These are phyloP conservation scores for Coniochaeta sp. DNA, from an alignment of 2,329 filamentous ascomycete genomes.

Conservation along the genomic window DNA sequence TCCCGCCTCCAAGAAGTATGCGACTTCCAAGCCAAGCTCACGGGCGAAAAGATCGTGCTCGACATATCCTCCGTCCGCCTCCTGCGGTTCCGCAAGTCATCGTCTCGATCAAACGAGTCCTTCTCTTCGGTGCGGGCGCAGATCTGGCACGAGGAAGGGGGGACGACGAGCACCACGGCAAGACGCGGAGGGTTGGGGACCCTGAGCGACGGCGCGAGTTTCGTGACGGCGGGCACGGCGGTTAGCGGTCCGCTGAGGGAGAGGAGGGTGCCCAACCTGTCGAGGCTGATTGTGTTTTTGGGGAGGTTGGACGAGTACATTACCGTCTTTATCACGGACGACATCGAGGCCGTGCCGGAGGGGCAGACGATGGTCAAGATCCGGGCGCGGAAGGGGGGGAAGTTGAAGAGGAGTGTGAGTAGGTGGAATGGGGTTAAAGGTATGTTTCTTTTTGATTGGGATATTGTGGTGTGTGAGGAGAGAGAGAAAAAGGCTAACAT, in stretches of 20 bases:
- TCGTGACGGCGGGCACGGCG: slow-evolving; percentile 20
- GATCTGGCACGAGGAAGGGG: slow-evolving; percentile 19
- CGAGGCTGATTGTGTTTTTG: slow-evolving; percentile 18
- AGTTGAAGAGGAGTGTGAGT: slow-evolving; percentile 12
- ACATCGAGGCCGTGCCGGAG: slow-evolving; percentile 17
- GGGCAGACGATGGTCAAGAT: slow-evolving; percentile 19
- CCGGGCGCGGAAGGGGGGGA: slow-evolving; percentile 17
- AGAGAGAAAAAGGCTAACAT: background rate
- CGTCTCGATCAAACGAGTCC: slow-evolving; percentile 13
- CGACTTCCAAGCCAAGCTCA: slow-evolving; percentile 20
- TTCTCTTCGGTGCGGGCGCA: slow-evolving; percentile 19
- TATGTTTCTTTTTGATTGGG: slow-evolving; percentile 3
- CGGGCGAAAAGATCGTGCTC: slow-evolving; percentile 19
- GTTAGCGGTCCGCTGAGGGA: slow-evolving; percentile 19
- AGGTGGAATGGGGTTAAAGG: slow-evolving; percentile 19
- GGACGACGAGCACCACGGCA: background rate
- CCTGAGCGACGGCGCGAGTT: slow-evolving; percentile 16
- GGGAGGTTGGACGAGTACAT: slow-evolving; percentile 19
- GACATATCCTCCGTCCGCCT: slow-evolving; percentile 20
- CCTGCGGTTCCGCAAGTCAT: slow-evolving; percentile 11
- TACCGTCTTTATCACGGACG: slow-evolving; percentile 20
- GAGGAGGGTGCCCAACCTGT: slow-evolving; percentile 13
- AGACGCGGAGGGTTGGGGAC: slow-evolving; percentile 8
- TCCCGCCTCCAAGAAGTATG: slow-evolving; percentile 15
- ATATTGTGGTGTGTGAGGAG: background rate